These are phyloP conservation scores for Scheffersomyces illinoinensis DNA, from an alignment of 1,139 yeast species.

Conservation along the genomic window DNA sequence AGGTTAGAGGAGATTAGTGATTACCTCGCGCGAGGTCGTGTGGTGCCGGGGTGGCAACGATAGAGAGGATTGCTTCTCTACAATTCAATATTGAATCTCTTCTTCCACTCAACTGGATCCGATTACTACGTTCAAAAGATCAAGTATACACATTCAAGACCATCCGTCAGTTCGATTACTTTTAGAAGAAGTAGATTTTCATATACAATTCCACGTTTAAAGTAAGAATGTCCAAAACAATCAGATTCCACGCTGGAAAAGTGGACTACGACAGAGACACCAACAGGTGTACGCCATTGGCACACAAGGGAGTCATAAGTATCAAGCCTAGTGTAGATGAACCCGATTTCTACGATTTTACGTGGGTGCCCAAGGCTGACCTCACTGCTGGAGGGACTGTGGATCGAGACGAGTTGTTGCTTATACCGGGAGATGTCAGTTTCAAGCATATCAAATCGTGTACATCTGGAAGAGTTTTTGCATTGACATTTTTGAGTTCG, in stretches of 20 bases:
- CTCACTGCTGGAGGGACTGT: constrained; percentile 30
- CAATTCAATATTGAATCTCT: background rate
- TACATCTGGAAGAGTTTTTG: constrained; percentile 81
- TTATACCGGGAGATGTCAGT: constrained; percentile 91
- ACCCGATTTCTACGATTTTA: constrained; percentile 42
- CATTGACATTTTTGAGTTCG: constrained; percentile 77
- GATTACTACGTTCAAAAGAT: background rate
- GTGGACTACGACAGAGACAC: constrained; percentile 73
- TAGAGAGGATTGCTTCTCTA: background rate
- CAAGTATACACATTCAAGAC: background rate
- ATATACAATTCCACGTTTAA: background rate
- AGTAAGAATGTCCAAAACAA: constrained; percentile 11
- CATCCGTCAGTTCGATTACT: background rate
- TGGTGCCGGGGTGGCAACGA: background rate
- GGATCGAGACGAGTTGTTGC: constrained; percentile 67
- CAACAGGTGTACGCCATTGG: constrained; percentile 70
- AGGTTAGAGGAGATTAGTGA: too few relatives aligned
- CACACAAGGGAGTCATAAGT: constrained; percentile 72
- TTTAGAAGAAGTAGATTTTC: background rate
- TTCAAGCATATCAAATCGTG: constrained; percentile 78
- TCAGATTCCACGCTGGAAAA: constrained; percentile 83
- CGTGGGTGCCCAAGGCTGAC: constrained; percentile 42
- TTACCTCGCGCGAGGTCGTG: background rate
- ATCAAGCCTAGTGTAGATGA: constrained; percentile 64
- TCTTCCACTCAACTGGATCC: background rate